These are phyloP conservation scores for Podaxis sp. DNA, from an alignment of 768 basidiomycete species.

Conservation along the genomic window DNA sequence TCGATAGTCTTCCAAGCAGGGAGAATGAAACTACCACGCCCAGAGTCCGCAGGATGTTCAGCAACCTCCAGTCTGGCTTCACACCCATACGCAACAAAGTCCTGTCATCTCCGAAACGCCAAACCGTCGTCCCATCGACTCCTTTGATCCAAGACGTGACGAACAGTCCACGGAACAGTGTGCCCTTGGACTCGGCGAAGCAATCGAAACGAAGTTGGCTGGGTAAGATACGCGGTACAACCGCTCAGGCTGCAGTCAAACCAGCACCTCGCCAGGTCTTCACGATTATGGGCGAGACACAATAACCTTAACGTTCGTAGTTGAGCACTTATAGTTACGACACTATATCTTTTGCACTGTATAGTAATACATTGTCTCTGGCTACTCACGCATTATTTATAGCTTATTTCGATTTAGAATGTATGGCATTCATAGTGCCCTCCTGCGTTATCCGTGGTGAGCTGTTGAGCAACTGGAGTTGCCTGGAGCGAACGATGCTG, in stretches of 20 bases:
- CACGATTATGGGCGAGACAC: background rate
- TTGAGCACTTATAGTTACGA: background rate
- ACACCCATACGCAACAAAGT: constrained; percentile 61
- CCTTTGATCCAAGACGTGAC: constrained; percentile 55
- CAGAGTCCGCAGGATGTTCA: constrained; percentile 55
- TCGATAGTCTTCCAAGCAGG: constrained; percentile 44
- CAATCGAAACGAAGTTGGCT: constrained; percentile 64
- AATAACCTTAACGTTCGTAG: background rate
- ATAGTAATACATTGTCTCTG: background rate
- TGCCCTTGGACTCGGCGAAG: constrained; percentile 31
- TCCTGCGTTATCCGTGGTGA: background rate
- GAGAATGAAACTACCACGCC: constrained; percentile 47
- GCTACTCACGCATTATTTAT: background rate
- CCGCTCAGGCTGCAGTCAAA: constrained; percentile 24
- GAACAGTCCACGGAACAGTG: constrained; percentile 49
- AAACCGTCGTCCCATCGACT: constrained; percentile 26
- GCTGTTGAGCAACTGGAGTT: background rate
- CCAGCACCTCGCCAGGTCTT: constrained; percentile 11
- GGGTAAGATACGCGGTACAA: constrained; percentile 58
- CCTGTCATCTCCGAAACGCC: constrained; percentile 48
- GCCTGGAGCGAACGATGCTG: background rate
- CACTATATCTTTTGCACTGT: background rate
- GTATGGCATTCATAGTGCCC: background rate
- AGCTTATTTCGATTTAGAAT: background rate
- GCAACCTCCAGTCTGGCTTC: constrained; percentile 60